Evolutionary conservation across 1,284 basidiomycete genomes (phyloP).

Genomic region (Microstroma glucosiphilum): DNA sequence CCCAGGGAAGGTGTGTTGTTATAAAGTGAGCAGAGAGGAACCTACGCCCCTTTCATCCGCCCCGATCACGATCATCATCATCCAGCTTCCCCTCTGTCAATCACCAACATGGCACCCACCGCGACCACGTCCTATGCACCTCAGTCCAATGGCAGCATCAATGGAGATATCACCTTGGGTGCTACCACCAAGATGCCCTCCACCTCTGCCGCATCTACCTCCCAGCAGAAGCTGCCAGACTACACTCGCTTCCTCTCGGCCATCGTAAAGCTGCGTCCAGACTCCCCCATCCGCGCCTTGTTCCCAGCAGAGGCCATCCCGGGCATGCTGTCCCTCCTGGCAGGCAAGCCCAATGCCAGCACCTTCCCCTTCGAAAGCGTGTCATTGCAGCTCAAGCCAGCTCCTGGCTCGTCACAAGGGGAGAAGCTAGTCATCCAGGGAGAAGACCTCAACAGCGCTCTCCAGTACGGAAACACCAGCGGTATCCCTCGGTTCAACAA

Average conservation of each 20-base stretch:
- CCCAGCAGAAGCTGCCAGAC: not conserved
- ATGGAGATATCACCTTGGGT: no score
- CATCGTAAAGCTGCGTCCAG: slow-evolving; percentile 14
- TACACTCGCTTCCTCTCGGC: not conserved
- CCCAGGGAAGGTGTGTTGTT: no score
- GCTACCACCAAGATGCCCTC: no score
- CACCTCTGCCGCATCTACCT: no score
- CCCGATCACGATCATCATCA: no score
- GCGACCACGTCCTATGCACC: no score
- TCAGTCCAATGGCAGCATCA: no score
- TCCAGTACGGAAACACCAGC: slow-evolving; percentile 61
- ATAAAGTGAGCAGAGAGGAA: no score
- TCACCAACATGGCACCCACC: no score
- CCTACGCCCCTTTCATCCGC: no score
- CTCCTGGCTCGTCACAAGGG: slow-evolving; percentile 15
- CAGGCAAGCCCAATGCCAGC: slow-evolving; percentile 69
- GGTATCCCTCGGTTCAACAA: slow-evolving; percentile 63
- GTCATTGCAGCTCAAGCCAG: slow-evolving; percentile 56
- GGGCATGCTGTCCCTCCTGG: slow-evolving; percentile 70
- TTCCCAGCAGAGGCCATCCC: slow-evolving; percentile 70
- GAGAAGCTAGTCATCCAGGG: slow-evolving; percentile 31
- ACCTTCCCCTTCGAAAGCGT: slow-evolving; percentile 83
- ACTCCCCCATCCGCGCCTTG: slow-evolving; percentile 58
- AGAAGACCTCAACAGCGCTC: slow-evolving; percentile 43
- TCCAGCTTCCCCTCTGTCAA: no score